Base-by-base conservation (phyloP, 768 basidiomycete genomes). In the Termitomyces eurrhizus region DNA sequence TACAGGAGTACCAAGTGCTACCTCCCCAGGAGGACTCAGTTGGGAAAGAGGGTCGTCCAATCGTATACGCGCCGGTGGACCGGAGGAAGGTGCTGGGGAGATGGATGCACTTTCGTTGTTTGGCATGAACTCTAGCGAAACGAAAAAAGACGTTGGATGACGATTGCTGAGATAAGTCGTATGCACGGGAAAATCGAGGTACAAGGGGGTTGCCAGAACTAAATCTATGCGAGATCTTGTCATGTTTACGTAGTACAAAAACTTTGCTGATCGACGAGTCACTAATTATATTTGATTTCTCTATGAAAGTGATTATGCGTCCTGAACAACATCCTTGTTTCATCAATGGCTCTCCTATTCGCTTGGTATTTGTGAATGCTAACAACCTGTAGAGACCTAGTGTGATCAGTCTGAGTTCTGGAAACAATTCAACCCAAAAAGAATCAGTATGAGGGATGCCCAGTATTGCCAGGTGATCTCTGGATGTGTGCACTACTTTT, bases 91-190 rank as follows among this genome's bases (percentile, higher is more conserved):
- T 3, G 6, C 32, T 51, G 60, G 56, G 29, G 55, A 51, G 2
- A 46, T 61, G 9, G 60, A 61, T 21, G 49, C 33, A 14, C 44
- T 61, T 35, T 41, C 60, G 24, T 41, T 61, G 24, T 61, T 57
- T 52, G 50, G 60, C 29, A 21, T 61, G 12, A 61, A 39, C 44
- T 45, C 60, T n/a, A 42, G 41, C 4, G 60, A 57, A 13, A 57
- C 44, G 41, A 61, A 61, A 44, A 61, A 61, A 50, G 60, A 61
- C 21, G 39, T 56, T 35, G 55, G 60, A 44, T 61, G 50, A 57
- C 1, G 12, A 6, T n/a, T 32, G 29, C 29, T 7, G 21, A 36
- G 1, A 35, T 7, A 35, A 36, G 35, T 29, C 11, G 12, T 54
- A 29, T 6, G 11, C 39, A 13, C 35, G n/a, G 35, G 35, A 21